Base-by-base conservation (phyloP, 768 basidiomycete species). In the Calocybe indica region DNA sequence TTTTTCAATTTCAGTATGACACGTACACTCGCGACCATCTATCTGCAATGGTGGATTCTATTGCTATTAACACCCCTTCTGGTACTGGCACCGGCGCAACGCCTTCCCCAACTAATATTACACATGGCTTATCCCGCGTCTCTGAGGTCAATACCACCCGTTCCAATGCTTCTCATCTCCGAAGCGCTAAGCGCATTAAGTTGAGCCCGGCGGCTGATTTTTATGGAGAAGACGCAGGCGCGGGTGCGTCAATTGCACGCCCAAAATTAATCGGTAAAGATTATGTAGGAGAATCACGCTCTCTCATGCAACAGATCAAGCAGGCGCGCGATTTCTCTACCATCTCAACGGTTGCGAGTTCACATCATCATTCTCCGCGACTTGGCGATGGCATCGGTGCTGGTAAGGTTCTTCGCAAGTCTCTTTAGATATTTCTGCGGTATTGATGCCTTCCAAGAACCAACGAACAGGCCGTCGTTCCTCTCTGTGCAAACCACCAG, bases 1-100 rank as follows among this genome's bases (percentile, higher is more conserved):
- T 97, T 34, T 97, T 98, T 67, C 88, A 92, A 59, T 88, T 93
- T 44, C 84, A 92, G 54, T 98, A 97, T 59, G 95, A 99, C 63
- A 97, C 95, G 0, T 94, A 89, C 60, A 99, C 95, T 1, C 81
- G 92, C 38, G 89, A 95, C 14, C 92, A 96, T 60, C 79, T 98
- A 37, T 92, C 91, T 2, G 92, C 89, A 0, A 79, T 98, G 67
- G 92, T 95, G 2, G 94, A 96, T 55, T 90, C 92, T 2, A 94
- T 97, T 51, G 92, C 91, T n/a, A 70, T 86, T 36, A 83, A 86
- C 52, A 80, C 83, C 0, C 79, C 80, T 0, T 84, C 87, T 45
- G 73, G 70, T 1, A 68, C 73, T n/a, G 69, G 64, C 1, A 70
- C 62, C 6, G 22, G 22, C 22, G 22, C 22, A 22, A 74, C 65